phyloP scores from a whole-genome alignment of 176 grass and related monocot species.

The Avena atlantica region DNA sequence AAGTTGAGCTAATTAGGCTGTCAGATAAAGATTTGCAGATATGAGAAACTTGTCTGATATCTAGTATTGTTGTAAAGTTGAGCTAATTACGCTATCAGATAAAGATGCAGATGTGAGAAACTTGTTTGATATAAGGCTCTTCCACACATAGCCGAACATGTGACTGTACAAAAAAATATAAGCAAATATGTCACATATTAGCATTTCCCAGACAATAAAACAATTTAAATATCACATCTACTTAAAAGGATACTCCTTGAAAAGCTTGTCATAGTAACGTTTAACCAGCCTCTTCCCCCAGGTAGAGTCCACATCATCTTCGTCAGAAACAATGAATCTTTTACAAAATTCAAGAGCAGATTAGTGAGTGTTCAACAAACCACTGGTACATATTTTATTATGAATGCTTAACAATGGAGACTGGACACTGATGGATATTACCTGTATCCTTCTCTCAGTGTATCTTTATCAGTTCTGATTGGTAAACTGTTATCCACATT shows the following conservation, averaged over 20 bases:
- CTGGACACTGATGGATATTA: slow-evolving; percentile 22
- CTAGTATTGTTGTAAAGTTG: neutral
- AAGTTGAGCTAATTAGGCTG: neutral
- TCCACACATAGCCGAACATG: neutral
- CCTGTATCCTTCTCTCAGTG: slow-evolving; percentile 92
- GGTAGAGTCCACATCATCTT: slow-evolving; percentile 90
- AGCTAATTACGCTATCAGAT: neutral
- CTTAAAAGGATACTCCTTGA: slow-evolving; percentile 95
- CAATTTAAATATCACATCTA: neutral
- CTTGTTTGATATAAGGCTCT: neutral
- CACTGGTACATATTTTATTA: slow-evolving; percentile 22
- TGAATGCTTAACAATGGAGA: neutral
- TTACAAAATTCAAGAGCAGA: neutral
- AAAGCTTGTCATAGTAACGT: slow-evolving; percentile 93
- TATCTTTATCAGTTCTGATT: slow-evolving; percentile 89
- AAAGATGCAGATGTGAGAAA: neutral
- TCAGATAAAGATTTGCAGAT: slow-evolving; percentile 4
- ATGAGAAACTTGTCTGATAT: neutral
- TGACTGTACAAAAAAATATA: neutral
- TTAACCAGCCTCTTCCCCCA: slow-evolving; percentile 96
- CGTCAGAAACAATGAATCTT: slow-evolving; percentile 91
- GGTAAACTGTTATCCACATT: slow-evolving; percentile 44
- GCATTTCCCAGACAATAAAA: neutral
- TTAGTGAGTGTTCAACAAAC: slow-evolving; percentile 17
- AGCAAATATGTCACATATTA: slow-evolving; percentile 13